A percentile compares a stretch with the other conserved stretches of the same genome.
Evolutionary conservation across 352 stramenopile species (phyloP).

Genomic region (Lagenidium giganteum): DNA sequence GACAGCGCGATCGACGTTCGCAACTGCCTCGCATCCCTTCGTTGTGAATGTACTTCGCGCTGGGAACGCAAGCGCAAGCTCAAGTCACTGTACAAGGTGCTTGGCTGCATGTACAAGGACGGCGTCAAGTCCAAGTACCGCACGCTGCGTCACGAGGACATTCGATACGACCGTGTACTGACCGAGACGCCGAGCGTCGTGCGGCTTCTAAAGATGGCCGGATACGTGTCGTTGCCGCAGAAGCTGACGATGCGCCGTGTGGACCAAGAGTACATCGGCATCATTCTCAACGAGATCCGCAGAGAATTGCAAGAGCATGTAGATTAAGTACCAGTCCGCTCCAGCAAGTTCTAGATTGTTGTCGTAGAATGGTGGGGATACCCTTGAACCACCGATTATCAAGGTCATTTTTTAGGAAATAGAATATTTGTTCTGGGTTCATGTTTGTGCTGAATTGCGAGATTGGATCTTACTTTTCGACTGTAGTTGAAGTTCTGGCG

Average conservation of each 20-base stretch:
- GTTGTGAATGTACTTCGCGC: constrained; percentile 60
- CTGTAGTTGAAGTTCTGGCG: no score
- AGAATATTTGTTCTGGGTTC: no score
- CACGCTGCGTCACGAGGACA: constrained; percentile 60
- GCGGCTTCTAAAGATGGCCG: constrained; percentile 66
- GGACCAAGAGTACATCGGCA: constrained; percentile 52
- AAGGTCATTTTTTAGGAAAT: no score
- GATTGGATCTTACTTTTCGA: no score
- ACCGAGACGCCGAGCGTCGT: constrained; percentile 70
- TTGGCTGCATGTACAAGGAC: constrained; percentile 60
- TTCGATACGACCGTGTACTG: constrained; percentile 65
- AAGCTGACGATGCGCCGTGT: constrained; percentile 73
- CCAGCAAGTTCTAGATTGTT: no score
- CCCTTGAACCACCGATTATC: no score
- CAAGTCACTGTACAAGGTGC: constrained; percentile 62
- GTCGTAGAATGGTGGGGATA: no score
- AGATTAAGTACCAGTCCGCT: no score
- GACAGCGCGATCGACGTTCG: constrained; percentile 45
- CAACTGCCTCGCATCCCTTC: constrained; percentile 43
- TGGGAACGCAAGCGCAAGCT: constrained; percentile 59
- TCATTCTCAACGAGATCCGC: constrained; percentile 53
- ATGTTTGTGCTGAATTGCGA: no score
- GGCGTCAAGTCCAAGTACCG: constrained; percentile 60
- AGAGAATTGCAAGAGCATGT: constrained; percentile 1
- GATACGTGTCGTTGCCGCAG: constrained; percentile 65